A percentile compares a stretch with the other conserved stretches of the same genome.
These are phyloP conservation scores for Candida krabiensis DNA, from an alignment of 805 yeast species.

Conservation along the genomic window DNA sequence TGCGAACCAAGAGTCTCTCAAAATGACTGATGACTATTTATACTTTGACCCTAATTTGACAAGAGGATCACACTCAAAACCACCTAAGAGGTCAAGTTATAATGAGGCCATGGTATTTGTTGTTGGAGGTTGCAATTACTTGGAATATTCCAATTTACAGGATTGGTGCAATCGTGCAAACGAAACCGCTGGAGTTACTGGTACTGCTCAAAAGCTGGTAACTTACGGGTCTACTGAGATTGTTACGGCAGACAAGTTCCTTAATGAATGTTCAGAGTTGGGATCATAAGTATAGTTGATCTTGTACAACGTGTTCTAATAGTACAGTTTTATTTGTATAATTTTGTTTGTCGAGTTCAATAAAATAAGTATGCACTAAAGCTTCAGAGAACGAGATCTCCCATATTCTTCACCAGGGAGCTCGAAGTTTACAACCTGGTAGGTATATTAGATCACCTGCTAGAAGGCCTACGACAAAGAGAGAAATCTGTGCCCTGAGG, in stretches of 20 bases:
- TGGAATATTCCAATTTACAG: conserved; percentile 91
- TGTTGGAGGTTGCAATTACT: conserved; percentile 95
- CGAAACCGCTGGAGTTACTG: conserved; percentile 21
- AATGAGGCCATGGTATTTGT: conserved; percentile 85
- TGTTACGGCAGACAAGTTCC: conserved; percentile 65
- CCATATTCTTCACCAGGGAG: no score
- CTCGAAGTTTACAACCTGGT: no score
- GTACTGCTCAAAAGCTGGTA: conserved; percentile 46
- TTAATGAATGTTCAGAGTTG: conserved; percentile 61
- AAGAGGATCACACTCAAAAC: conserved; percentile 86
- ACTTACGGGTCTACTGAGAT: conserved; percentile 87
- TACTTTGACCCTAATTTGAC: conserved; percentile 85
- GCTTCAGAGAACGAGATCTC: no score
- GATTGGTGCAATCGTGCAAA: conserved; percentile 61
- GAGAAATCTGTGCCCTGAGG: no score
- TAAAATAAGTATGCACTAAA: not conserved
- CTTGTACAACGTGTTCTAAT: no score
- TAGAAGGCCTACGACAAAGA: no score
- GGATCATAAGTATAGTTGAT: conserved; percentile 39
- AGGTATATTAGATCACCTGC: no score
- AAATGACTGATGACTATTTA: conserved; percentile 82
- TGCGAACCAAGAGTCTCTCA: conserved; percentile 61
- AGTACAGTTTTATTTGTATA: no score
- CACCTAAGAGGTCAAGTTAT: conserved; percentile 81
- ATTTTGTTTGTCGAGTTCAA: no score